These are phyloP conservation scores for Pyrenophora tritici-repentis DNA, from an alignment of 2,329 filamentous ascomycete species.

Conservation along the genomic window DNA sequence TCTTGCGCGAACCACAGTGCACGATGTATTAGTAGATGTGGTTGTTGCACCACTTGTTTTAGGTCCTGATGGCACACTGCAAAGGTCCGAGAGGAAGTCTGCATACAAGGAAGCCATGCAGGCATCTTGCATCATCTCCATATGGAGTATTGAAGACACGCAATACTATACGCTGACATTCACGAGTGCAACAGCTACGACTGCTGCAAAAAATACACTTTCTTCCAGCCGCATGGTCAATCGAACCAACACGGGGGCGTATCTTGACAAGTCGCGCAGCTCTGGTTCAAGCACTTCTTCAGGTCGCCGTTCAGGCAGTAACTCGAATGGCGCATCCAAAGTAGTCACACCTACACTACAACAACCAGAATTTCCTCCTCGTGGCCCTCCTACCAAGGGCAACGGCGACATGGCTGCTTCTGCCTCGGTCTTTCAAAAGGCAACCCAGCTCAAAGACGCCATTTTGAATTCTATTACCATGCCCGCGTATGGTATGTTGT, in stretches of 20 bases:
- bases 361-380: conserved; percentile 66
- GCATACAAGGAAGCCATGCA: conserved; percentile 51
- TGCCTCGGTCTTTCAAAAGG: conserved; percentile 72
- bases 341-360: conserved; percentile 61
- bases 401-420: conserved; percentile 57
- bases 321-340: conserved; percentile 46
- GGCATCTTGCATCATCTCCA: conserved; percentile 76
- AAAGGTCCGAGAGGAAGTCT: conserved; percentile 20
- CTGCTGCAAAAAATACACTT: conserved; percentile 15
- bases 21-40: conserved; percentile 71
- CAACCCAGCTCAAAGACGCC: conserved; percentile 76
- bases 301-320: conserved; percentile 35
- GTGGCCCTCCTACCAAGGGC: conserved; percentile 65
- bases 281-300: conserved; percentile 50
- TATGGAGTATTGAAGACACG: conserved; percentile 71
- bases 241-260: conserved; percentile 43
- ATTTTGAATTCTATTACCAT: conserved; percentile 75
- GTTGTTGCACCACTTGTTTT: conserved; percentile 58
- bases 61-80: conserved; percentile 12
- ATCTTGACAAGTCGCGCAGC: conserved; percentile 41
- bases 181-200: conserved; percentile 58
- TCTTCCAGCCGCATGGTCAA: conserved; percentile 50
- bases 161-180: conserved; percentile 77
- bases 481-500: conserved; percentile 63
- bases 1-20: conserved; percentile 50